A percentile compares a stretch with the other conserved stretches of the same genome.
Evolutionary conservation across 495 filamentous ascomycete species (phyloP).

Genomic region (Tuber indicum): DNA sequence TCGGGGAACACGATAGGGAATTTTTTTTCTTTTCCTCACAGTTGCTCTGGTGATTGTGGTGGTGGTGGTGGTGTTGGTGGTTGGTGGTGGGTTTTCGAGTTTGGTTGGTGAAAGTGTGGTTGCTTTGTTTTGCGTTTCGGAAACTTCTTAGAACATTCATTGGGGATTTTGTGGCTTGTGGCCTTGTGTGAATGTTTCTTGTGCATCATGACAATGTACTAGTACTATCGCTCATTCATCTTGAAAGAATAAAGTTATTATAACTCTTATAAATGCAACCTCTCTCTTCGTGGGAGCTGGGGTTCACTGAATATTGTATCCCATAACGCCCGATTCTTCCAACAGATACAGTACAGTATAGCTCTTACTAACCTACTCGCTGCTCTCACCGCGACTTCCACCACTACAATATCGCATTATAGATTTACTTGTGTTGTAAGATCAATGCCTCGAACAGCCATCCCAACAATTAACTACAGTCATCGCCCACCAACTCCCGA

Average conservation of each 20-base stretch:
- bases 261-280: neutral
- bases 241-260: neutral
- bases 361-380: too few species aligned
- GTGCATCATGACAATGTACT: neutral
- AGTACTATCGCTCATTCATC: neutral
- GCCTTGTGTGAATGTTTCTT: neutral
- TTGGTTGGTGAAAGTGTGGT: neutral
- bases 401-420: neutral
- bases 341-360: neutral
- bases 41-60: neutral
- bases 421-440: neutral
- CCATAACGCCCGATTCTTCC: neutral
- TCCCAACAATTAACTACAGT: neutral
- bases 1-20: neutral
- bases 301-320: neutral
- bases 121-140: neutral
- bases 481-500: neutral
- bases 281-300: neutral
- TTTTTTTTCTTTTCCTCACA: neutral
- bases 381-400: neutral
- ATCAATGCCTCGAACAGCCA: neutral
- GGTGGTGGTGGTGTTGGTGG: neutral
- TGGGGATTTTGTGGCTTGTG: too few species aligned
- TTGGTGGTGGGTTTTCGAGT: neutral
- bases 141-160: neutral